Evolutionary conservation across 2,329 filamentous ascomycete genomes (phyloP).

Genomic region (Ophiostoma montium): DNA sequence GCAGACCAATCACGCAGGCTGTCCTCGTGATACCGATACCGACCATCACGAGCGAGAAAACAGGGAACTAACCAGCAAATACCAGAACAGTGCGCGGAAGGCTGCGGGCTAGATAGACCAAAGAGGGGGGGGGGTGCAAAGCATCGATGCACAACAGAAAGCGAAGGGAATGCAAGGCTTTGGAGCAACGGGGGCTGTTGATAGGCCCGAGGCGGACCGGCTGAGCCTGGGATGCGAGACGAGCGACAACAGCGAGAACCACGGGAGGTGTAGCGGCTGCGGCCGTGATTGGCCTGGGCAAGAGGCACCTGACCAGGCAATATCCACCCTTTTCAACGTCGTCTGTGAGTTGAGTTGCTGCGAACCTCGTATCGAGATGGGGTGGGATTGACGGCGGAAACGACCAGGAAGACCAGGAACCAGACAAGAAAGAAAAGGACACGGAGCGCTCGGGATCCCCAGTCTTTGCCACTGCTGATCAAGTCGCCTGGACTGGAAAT

Average conservation of each 20-base stretch:
- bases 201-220: slow-evolving; percentile 2
- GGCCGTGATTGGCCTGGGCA: slow-evolving; percentile 6
- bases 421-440: no score
- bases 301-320: slow-evolving; percentile 9
- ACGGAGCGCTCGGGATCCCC: no score
- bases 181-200: neutral
- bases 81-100: neutral
- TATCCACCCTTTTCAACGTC: slow-evolving; percentile 8
- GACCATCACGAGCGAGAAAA: neutral
- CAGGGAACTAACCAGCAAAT: neutral
- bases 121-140: neutral
- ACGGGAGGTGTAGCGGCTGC: slow-evolving; percentile 5
- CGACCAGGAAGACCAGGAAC: no score
- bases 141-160: no score
- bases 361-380: neutral
- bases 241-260: no score
- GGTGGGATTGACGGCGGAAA: neutral
- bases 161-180: slow-evolving; percentile 8
- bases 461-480: no score
- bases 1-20: neutral
- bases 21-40: slow-evolving; percentile 3
- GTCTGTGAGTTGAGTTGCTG: neutral
- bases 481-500: no score
- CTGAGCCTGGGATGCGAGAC: slow-evolving; percentile 8
- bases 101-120: neutral